Conservation (phyloP, 2,329 filamentous ascomycete genomes). For the Aureobasidium zeae region DNA sequence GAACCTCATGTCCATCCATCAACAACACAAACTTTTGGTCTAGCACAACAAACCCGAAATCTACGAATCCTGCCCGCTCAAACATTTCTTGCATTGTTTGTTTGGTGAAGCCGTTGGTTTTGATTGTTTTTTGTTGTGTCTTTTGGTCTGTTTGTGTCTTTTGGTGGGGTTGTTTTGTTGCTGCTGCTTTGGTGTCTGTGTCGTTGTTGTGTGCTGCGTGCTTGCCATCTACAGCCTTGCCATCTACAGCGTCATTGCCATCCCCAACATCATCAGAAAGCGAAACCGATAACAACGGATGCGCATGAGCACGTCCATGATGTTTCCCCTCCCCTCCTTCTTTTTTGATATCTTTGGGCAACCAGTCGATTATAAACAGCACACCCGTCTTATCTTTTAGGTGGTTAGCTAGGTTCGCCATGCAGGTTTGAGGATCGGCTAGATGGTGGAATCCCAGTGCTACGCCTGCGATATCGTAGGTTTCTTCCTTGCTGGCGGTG, state of each 20-base stretch:
- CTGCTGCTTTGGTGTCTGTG: neutral
- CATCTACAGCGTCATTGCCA: too few relatives aligned
- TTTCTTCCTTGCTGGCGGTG: slow-evolving; percentile 25
- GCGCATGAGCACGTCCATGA: neutral
- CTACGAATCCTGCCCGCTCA: slow-evolving; percentile 22
- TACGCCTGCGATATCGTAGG: slow-evolving; percentile 37
- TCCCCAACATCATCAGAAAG: neutral
- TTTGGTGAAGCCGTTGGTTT: slow-evolving; percentile 26
- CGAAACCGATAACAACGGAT: too few relatives aligned
- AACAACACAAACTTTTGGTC: slow-evolving; percentile 24
- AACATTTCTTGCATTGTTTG: slow-evolving; percentile 24
- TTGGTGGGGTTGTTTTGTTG: neutral
- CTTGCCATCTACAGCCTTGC: too few relatives aligned
- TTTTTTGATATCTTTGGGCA: slow-evolving; percentile 19
- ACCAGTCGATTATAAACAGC: slow-evolving; percentile 25
- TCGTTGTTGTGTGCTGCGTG: too few relatives aligned
- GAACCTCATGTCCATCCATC: slow-evolving; percentile 21
- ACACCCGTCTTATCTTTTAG: slow-evolving; percentile 25
- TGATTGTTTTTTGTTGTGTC: slow-evolving; percentile 27
- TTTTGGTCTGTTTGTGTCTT: slow-evolving; percentile 12
- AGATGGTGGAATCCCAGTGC: slow-evolving; percentile 41
- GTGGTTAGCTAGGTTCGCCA: slow-evolving; percentile 23
- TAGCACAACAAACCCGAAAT: slow-evolving; percentile 26
- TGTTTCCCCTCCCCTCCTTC: too few relatives aligned
- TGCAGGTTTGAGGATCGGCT: slow-evolving; percentile 22